Conservation (phyloP, 768 basidiomycete genomes). For the Cystobasidium ongulense region DNA sequence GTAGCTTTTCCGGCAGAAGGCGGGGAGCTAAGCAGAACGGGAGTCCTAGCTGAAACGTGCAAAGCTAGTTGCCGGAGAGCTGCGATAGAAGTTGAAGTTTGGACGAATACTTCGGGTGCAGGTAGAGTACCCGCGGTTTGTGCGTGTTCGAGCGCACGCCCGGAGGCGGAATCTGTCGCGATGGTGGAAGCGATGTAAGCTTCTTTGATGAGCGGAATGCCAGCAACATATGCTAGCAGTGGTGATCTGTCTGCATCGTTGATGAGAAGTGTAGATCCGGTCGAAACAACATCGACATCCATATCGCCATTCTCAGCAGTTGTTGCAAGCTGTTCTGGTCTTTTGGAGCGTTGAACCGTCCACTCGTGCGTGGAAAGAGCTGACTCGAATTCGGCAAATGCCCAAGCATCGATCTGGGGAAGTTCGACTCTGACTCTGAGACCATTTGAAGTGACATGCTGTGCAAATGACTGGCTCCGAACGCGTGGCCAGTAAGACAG, state of each 20-base stretch:
- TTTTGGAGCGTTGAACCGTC: not conserved
- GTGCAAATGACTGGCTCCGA: not conserved
- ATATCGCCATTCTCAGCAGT: not conserved
- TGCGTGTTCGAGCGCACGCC: conserved; percentile 44
- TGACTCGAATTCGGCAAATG: not conserved
- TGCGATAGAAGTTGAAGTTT: conserved; percentile 56
- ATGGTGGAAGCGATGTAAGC: conserved; percentile 43
- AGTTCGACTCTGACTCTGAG: not conserved
- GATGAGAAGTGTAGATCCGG: conserved; percentile 42
- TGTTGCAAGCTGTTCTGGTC: not conserved
- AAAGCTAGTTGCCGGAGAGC: conserved; percentile 60
- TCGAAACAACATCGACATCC: not conserved
- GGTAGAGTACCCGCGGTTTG: conserved; percentile 30
- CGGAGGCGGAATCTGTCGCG: conserved; percentile 43
- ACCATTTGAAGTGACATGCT: not conserved
- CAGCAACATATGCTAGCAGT: conserved; percentile 53
- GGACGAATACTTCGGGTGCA: conserved; percentile 47
- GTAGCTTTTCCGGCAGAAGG: conserved; percentile 84
- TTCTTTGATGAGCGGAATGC: conserved; percentile 58
- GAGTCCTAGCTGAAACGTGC: conserved; percentile 60
- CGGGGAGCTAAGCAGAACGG: conserved; percentile 72
- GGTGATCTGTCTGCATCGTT: conserved; percentile 39
- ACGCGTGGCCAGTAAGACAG: conserved; percentile 43
- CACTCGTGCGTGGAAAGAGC: not conserved
- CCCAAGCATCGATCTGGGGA: not conserved